Evolutionary conservation across 2,329 filamentous ascomycete species (phyloP).

Genomic region (Arachnopeziza araneosa): DNA sequence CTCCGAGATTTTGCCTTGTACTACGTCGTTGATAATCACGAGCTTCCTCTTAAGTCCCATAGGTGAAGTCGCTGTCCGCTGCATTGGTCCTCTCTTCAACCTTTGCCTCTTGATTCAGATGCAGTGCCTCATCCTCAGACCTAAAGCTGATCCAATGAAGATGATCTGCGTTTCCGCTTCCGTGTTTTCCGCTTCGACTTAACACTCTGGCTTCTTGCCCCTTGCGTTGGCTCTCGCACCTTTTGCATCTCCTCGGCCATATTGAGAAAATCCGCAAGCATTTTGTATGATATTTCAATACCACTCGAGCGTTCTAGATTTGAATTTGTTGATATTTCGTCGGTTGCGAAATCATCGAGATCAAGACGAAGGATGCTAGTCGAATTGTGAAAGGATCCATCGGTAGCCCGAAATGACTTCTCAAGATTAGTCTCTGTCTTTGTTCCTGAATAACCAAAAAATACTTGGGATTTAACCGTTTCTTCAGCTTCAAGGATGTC

Average conservation of each 20-base stretch:
- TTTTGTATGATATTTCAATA: constrained; percentile 1
- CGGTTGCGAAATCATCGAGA: background rate
- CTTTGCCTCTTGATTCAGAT: constrained; percentile 1
- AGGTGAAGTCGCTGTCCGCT: background rate
- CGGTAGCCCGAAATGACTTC: constrained; percentile 4
- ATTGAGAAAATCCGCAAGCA: constrained; percentile 3
- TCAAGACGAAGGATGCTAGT: constrained; percentile 6
- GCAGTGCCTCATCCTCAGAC: constrained; percentile 1
- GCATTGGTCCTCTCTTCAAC: background rate
- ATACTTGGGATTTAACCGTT: constrained; percentile 4
- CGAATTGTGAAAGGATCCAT: constrained; percentile 3
- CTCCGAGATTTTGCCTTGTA: too few species aligned
- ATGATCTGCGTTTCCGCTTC: constrained; percentile 2
- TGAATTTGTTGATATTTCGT: constrained; percentile 1
- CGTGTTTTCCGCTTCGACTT: background rate
- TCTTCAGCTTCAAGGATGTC: constrained; percentile 4
- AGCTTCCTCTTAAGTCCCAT: background rate
- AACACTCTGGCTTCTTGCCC: background rate
- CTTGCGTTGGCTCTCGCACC: background rate
- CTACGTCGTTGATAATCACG: constrained; percentile 1
- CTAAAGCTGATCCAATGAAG: background rate
- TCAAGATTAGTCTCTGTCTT: background rate
- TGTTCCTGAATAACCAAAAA: background rate
- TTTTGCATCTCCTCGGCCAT: background rate
- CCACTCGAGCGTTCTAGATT: constrained; percentile 1